Conservation (phyloP, 2,329 filamentous ascomycete species). For the Venturia pyrina region DNA sequence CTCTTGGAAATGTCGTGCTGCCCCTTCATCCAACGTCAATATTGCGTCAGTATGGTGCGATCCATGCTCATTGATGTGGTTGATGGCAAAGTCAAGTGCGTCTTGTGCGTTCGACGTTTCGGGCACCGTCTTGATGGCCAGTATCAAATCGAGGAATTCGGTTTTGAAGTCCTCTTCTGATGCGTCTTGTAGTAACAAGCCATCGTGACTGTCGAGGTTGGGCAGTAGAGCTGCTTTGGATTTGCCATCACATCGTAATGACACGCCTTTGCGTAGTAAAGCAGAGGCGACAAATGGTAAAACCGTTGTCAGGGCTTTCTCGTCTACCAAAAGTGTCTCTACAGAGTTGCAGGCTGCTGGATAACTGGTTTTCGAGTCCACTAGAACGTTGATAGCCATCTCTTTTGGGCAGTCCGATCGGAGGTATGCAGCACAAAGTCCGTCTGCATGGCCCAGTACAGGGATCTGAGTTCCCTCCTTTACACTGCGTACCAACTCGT, state of each 20-base stretch:
- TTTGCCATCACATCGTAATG: conserved; percentile 64
- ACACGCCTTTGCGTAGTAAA: conserved; percentile 67
- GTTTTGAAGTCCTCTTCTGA: conserved; percentile 67
- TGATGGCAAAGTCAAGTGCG: conserved; percentile 57
- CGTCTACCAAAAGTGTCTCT: conserved; percentile 84
- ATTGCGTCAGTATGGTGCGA: conserved; percentile 94
- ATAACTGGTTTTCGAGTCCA: conserved; percentile 91
- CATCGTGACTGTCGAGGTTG: conserved; percentile 32
- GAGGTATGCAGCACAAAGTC: conserved; percentile 79
- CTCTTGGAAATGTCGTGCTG: conserved; percentile 74
- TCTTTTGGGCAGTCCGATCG: conserved; percentile 64
- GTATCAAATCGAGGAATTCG: conserved; percentile 75
- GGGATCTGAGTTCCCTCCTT: conserved; percentile 89
- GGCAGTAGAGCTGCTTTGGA: conserved; percentile 54
- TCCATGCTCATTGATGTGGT: conserved; percentile 84
- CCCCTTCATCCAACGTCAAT: conserved; percentile 56
- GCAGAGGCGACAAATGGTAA: conserved; percentile 65
- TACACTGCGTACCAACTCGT: conserved; percentile 82
- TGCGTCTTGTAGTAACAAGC: conserved; percentile 50
- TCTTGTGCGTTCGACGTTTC: conserved; percentile 15
- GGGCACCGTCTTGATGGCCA: conserved; percentile 73
- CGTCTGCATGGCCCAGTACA: conserved; percentile 91
- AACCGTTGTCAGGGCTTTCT: conserved; percentile 54
- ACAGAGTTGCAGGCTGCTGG: conserved; percentile 90
- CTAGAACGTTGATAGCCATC: conserved; percentile 64